Conservation (phyloP, 257 asterid genomes). For the Coffea canephora region DNA sequence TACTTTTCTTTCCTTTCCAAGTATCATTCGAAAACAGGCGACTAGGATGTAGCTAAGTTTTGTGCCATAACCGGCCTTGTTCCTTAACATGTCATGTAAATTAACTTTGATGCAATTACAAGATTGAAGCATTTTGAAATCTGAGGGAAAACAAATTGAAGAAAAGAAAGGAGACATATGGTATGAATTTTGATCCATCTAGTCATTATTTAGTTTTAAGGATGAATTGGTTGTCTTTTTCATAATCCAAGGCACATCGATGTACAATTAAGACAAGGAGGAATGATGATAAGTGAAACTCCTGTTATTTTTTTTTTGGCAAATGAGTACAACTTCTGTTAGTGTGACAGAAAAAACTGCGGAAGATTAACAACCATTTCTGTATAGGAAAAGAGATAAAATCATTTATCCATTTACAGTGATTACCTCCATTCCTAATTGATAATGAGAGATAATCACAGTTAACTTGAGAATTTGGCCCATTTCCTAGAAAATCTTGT, state of each 20-base stretch:
- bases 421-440: neutral
- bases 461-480: neutral
- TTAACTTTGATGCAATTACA: no score
- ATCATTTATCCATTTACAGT: neutral
- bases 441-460: neutral
- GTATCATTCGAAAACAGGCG: neutral
- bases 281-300: neutral
- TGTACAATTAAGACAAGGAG: neutral
- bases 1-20: neutral
- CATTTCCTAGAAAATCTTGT: neutral
- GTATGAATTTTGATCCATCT: no score
- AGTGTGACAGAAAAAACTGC: neutral
- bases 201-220: no score
- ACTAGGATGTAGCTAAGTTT: neutral
- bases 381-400: no score
- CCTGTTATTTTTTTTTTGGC: neutral
- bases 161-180: no score
- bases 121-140: no score
- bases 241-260: neutral
- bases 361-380: neutral
- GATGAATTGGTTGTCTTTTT: no score
- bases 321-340: neutral
- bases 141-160: no score
- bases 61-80: neutral
- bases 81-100: neutral